Evolutionary conservation across 192 early-diverging fungal species (phyloP).

Genomic region (Coemansia sp.): DNA sequence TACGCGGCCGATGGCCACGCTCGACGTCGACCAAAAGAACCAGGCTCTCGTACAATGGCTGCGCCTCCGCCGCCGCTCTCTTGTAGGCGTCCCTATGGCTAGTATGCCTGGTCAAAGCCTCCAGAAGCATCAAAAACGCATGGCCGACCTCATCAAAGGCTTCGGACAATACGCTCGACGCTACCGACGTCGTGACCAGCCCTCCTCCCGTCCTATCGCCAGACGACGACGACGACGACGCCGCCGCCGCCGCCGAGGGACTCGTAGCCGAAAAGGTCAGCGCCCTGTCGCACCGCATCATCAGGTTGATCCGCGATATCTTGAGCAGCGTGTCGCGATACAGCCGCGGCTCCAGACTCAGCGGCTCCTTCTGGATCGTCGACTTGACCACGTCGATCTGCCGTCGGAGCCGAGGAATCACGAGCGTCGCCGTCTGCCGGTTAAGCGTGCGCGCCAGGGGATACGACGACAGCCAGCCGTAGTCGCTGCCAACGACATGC

Average conservation of each 20-base stretch:
- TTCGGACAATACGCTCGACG: constrained; percentile 5
- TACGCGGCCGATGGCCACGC: not conserved
- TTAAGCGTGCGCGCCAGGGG: constrained; percentile 44
- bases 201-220: not conserved
- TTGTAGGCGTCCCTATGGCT: constrained; percentile 46
- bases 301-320: constrained; percentile 28
- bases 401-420: constrained; percentile 42
- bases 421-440: constrained; percentile 34
- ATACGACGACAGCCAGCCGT: constrained; percentile 42
- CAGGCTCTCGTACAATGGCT: constrained; percentile 30
- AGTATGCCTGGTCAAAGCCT: constrained; percentile 43
- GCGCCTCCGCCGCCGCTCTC: constrained; percentile 33
- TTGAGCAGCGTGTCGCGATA: constrained; percentile 53
- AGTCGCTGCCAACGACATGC: constrained; percentile 25
- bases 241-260: not conserved
- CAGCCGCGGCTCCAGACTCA: constrained; percentile 49
- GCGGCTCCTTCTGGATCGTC: constrained; percentile 44
- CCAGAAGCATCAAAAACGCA: constrained; percentile 46
- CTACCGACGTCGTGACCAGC: constrained; percentile 5
- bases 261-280: constrained; percentile 10
- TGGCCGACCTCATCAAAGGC: constrained; percentile 36
- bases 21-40: constrained; percentile 7
- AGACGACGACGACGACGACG: not conserved
- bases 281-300: constrained; percentile 21
- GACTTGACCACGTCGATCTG: constrained; percentile 46